These are phyloP conservation scores for Backusella mclennaniae DNA, from an alignment of 192 early-diverging fungal species.

Conservation along the genomic window DNA sequence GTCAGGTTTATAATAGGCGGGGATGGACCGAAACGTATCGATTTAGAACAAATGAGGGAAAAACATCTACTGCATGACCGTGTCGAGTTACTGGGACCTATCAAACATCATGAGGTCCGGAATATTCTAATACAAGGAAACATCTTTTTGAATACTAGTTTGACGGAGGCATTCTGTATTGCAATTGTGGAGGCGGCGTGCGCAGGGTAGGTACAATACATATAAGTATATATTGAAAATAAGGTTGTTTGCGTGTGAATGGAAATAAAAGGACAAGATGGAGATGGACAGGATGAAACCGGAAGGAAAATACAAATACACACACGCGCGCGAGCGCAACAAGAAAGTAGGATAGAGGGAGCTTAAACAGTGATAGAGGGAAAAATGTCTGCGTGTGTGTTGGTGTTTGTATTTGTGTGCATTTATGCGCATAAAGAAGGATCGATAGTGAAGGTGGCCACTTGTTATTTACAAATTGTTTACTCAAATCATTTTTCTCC, in stretches of 20 bases:
- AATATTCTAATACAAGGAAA: slow-evolving; percentile 89
- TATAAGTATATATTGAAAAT: slow-evolving; percentile 5
- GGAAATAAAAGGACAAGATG: neutral
- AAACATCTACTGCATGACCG: slow-evolving; percentile 89
- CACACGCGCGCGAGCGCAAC: no score
- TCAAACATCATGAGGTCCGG: slow-evolving; percentile 80
- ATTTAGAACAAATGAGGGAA: slow-evolving; percentile 97
- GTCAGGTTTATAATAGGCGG: slow-evolving; percentile 96
- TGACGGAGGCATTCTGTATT: slow-evolving; percentile 99
- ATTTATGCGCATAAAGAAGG: neutral
- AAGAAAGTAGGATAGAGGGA: neutral
- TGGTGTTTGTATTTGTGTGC: neutral
- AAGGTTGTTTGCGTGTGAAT: neutral
- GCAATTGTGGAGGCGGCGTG: slow-evolving; percentile 98
- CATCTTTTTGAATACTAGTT: slow-evolving; percentile 95
- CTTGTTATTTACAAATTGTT: neutral
- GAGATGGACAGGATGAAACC: slow-evolving; percentile 4
- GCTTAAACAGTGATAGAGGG: neutral
- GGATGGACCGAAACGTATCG: slow-evolving; percentile 94
- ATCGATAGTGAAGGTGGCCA: neutral
- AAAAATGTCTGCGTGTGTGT: neutral
- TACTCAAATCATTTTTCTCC: neutral
- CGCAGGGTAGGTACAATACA: slow-evolving; percentile 62
- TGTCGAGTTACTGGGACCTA: slow-evolving; percentile 83
- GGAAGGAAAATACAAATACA: neutral